These are phyloP conservation scores for Russula emetica DNA, from an alignment of 768 basidiomycete genomes.

Conservation along the genomic window DNA sequence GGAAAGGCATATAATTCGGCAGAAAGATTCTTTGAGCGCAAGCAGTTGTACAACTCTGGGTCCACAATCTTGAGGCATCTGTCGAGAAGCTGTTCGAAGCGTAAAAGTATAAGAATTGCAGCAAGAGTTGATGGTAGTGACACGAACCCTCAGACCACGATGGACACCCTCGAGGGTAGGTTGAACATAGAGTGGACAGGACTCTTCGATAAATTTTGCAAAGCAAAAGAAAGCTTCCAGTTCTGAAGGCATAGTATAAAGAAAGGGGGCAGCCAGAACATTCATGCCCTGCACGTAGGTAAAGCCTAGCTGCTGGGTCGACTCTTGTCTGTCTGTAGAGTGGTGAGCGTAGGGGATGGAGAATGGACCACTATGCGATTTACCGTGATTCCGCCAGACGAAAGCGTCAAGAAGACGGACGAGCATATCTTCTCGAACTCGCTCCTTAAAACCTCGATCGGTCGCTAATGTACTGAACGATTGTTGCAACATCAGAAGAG, in stretches of 20 bases:
- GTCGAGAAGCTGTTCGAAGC: slow-evolving; percentile 71
- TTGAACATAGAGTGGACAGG: slow-evolving; percentile 94
- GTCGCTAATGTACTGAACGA: slow-evolving; percentile 79
- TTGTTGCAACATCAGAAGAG: neutral
- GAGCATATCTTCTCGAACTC: slow-evolving; percentile 95
- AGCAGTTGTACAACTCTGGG: slow-evolving; percentile 71
- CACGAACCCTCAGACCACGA: slow-evolving; percentile 78
- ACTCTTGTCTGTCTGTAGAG: slow-evolving; percentile 62
- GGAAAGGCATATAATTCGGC: slow-evolving; percentile 98
- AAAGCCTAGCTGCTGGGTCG: slow-evolving; percentile 71
- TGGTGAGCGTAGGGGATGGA: slow-evolving; percentile 4
- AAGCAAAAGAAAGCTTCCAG: slow-evolving; percentile 99
- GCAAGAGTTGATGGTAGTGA: neutral
- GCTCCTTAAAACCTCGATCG: slow-evolving; percentile 95
- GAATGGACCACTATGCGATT: slow-evolving; percentile 19
- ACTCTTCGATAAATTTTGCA: slow-evolving; percentile 90
- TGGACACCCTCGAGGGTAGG: slow-evolving; percentile 96
- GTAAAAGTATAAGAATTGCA: neutral
- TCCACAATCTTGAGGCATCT: slow-evolving; percentile 90
- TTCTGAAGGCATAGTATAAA: slow-evolving; percentile 96
- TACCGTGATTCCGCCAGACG: slow-evolving; percentile 92
- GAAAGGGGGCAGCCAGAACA: slow-evolving; percentile 94
- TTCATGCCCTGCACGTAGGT: slow-evolving; percentile 99
- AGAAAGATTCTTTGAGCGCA: slow-evolving; percentile 85
- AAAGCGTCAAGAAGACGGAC: slow-evolving; percentile 96